Base-by-base conservation (phyloP, 495 filamentous ascomycete species). In the Cercophora scortea region DNA sequence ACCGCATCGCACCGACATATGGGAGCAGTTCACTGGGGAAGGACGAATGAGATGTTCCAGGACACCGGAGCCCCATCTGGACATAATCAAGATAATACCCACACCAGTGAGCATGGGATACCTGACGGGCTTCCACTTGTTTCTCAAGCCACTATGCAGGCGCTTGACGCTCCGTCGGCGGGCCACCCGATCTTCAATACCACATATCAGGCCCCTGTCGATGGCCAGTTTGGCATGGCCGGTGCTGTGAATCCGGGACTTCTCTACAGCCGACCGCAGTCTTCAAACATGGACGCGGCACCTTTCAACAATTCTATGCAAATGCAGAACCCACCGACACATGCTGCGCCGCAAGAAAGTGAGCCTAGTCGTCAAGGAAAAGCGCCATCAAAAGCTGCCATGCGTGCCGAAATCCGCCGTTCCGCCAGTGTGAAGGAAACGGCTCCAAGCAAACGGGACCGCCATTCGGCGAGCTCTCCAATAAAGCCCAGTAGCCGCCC, bases 401-500 rank as follows among this genome's bases (percentile, higher is more conserved):
- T 57, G 7, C 69, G 65, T 16, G 61, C 49, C 10, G 61, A 69
- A 47, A 53, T 72, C 15, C 72, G 71, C 32, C 70, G 73, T n/a
- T 67, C 72, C 10, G 57, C 61, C n/a, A 75, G 70, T 52, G 63
- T 60, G n/a, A 70, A 63, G 57, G 73, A 72, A 10, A 56, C 61
- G 4, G 60, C 52, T 13, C 56, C 61, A 3, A 60, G 61, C 36
- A 73, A 64, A 40, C 68, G 64, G 42, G 73, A 76, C 40, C 69
- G 69, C 43, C 63, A 64, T 13, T 72, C 72, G 8, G 72, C 76
- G 34, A 83, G 77, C 56, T 79, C 80, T 17, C 81, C 80, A 6
- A 67, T 77, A 55, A 77, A 74, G 48, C 54, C 69, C 13, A 55
- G 69, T 2, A 64, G 69, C 25, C 77, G 79, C 9, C 80, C 81